These are phyloP conservation scores for Hondaea fermentalgiana DNA, from an alignment of 108 stramenopile genomes.

Conservation along the genomic window DNA sequence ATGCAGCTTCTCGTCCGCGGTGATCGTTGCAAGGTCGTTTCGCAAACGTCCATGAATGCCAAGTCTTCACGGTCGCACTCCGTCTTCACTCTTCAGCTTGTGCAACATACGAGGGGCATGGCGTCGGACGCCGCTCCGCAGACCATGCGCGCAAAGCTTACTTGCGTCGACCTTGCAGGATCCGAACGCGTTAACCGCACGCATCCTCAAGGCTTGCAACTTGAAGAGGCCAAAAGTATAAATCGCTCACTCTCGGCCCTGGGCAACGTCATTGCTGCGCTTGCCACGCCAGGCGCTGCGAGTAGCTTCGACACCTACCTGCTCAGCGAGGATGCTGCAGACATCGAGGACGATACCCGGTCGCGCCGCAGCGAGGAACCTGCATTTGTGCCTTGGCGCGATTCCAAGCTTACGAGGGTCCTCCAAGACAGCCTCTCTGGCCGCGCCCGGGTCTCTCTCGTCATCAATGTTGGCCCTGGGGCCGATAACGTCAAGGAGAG, in stretches of 20 bases:
- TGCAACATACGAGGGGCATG: not conserved
- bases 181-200: constrained; percentile 34
- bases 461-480: constrained; percentile 25
- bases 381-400: constrained; percentile 25
- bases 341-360: not conserved
- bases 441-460: constrained; percentile 18
- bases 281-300: not conserved
- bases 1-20: constrained; percentile 36
- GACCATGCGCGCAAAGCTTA: constrained; percentile 22
- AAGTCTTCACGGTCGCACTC: constrained; percentile 48
- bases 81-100: constrained; percentile 42
- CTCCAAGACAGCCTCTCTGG: constrained; percentile 30
- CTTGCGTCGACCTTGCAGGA: constrained; percentile 44
- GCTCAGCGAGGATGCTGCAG: too few relatives aligned
- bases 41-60: constrained; percentile 50
- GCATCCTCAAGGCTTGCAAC: constrained; percentile 24
- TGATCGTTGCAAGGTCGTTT: constrained; percentile 38
- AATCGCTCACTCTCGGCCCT: constrained; percentile 31
- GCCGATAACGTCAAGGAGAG: constrained; percentile 1
- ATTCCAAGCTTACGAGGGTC: constrained; percentile 33
- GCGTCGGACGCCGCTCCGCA: not conserved
- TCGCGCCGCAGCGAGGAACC: not conserved
- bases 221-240: constrained; percentile 29
- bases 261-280: constrained; percentile 41
- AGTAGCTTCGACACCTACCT: not conserved